phyloP scores from a whole-genome alignment of 768 basidiomycete genomes.

The Tulasnella sp. region DNA sequence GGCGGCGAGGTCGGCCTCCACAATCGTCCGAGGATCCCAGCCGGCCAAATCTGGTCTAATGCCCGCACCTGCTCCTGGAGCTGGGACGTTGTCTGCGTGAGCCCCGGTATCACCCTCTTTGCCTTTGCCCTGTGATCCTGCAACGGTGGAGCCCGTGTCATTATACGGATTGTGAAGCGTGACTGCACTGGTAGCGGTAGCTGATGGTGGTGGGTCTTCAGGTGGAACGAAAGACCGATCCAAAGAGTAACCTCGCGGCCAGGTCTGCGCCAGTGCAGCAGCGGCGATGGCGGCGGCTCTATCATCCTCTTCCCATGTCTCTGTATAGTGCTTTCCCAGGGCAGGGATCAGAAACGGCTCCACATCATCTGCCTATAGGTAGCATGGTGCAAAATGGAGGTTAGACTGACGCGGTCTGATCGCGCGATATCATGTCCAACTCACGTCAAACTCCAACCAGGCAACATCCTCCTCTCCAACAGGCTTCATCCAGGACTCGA shows the following conservation, averaged over 20 bases:
- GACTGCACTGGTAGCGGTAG: not conserved
- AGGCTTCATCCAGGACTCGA: constrained; percentile 82
- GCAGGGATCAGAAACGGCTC: constrained; percentile 81
- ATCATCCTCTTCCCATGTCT: constrained; percentile 92
- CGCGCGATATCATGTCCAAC: too few relatives aligned
- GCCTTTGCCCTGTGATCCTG: not conserved
- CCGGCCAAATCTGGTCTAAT: constrained; percentile 35
- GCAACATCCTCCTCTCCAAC: constrained; percentile 94
- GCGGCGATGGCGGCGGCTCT: constrained; percentile 4
- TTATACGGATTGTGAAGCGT: not conserved
- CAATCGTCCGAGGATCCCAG: constrained; percentile 76
- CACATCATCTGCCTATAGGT: constrained; percentile 54
- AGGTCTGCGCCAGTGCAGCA: constrained; percentile 7
- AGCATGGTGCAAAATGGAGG: too few relatives aligned
- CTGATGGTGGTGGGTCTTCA: not conserved
- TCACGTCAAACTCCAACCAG: constrained; percentile 72
- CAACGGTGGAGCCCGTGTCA: not conserved
- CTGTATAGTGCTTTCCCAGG: constrained; percentile 77
- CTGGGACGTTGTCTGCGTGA: not conserved
- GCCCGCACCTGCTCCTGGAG: not conserved
- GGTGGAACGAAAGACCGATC: not conserved
- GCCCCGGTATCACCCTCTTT: not conserved
- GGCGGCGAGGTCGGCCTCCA: constrained; percentile 53
- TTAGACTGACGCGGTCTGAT: too few relatives aligned
- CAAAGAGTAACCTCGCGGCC: constrained; percentile 13